Evolutionary conservation across 192 early-diverging fungal genomes (phyloP).

Genomic region (Pilaira anomala): DNA sequence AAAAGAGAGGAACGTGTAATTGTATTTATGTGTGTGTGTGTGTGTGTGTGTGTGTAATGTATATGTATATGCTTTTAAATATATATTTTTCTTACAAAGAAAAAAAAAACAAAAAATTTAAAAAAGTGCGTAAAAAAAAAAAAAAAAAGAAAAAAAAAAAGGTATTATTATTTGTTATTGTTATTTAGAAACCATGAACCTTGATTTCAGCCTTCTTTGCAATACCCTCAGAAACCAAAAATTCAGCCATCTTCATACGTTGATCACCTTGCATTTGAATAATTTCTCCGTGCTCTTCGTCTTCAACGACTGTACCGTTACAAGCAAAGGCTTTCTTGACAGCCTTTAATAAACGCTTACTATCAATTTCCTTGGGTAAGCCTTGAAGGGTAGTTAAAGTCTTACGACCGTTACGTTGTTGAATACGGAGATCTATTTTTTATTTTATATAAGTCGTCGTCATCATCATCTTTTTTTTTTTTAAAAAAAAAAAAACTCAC

Average conservation of each 20-base stretch:
- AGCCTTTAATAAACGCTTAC: constrained; percentile 89
- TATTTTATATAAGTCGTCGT: neutral
- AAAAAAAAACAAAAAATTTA: no score
- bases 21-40: no score
- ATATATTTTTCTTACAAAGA: no score
- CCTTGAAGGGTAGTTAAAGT: constrained; percentile 95
- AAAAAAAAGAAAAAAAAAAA: no score
- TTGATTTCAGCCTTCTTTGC: constrained; percentile 84
- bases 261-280: constrained; percentile 97
- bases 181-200: constrained; percentile 91
- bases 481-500: constrained; percentile 35
- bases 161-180: neutral
- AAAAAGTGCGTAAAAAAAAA: no score
- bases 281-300: constrained; percentile 87
- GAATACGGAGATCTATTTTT: constrained; percentile 90
- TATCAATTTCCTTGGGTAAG: constrained; percentile 79
- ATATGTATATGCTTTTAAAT: no score
- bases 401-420: constrained; percentile 96
- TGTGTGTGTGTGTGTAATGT: no score
- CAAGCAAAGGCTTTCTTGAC: constrained; percentile 98
- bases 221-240: constrained; percentile 77
- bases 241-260: constrained; percentile 74
- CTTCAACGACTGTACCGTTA: constrained; percentile 91
- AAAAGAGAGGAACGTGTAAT: no score
- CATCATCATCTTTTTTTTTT: neutral